These are phyloP conservation scores for Paradendryphiella salina DNA, from an alignment of 2,329 filamentous ascomycete species.

Conservation along the genomic window DNA sequence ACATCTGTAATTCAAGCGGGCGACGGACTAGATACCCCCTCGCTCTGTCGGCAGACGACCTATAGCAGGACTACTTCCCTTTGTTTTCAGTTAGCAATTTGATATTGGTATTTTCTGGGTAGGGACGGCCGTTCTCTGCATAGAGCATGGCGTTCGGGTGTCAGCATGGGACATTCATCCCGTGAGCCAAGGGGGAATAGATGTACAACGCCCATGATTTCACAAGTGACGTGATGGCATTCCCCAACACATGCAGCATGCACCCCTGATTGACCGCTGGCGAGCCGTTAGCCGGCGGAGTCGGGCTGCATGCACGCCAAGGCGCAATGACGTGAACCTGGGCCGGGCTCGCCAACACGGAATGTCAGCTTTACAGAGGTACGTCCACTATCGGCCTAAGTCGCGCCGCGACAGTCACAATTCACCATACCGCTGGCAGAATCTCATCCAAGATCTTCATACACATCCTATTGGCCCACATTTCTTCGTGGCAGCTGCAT, in stretches of 20 bases:
- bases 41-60: constrained; percentile 14
- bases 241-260: neutral
- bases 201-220: neutral
- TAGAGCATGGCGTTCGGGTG: constrained; percentile 15
- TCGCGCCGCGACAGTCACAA: constrained; percentile 8
- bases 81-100: constrained; percentile 9
- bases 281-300: constrained; percentile 17
- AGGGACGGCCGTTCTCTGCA: constrained; percentile 4
- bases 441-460: neutral
- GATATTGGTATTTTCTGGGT: constrained; percentile 10
- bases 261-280: constrained; percentile 9
- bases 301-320: constrained; percentile 14
- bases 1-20: constrained; percentile 13
- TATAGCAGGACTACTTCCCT: constrained; percentile 15
- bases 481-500: neutral
- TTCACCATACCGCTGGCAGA: neutral
- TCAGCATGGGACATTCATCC: constrained; percentile 2
- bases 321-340: constrained; percentile 24
- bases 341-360: constrained; percentile 14
- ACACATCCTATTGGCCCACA: neutral
- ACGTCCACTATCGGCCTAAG: neutral
- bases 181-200: neutral
- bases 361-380: constrained; percentile 6
- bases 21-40: constrained; percentile 20
- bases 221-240: neutral